These are phyloP conservation scores for Thalassiosira pacifica DNA, from an alignment of 352 stramenopile genomes.

Conservation along the genomic window DNA sequence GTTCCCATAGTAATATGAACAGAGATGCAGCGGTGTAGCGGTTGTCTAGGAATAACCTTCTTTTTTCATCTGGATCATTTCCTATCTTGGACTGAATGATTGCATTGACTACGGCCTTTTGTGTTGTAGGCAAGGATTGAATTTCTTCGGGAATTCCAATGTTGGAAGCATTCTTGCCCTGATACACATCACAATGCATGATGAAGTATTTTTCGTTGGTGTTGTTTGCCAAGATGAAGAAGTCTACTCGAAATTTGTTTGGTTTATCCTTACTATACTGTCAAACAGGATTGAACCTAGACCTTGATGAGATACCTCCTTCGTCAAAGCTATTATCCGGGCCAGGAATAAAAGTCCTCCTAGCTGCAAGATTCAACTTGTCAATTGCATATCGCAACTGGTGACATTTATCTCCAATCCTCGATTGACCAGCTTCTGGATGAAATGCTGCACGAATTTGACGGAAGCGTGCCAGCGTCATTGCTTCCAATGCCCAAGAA, in stretches of 20 bases:
- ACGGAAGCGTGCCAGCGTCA: slow-evolving; percentile 24
- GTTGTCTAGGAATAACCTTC: slow-evolving; percentile 34
- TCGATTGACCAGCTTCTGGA: slow-evolving; percentile 18
- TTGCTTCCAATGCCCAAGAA: slow-evolving; percentile 19
- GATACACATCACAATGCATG: slow-evolving; percentile 39
- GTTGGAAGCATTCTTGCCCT: slow-evolving; percentile 40
- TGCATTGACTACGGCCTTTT: slow-evolving; percentile 48
- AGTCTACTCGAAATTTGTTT: slow-evolving; percentile 47
- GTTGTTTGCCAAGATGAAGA: slow-evolving; percentile 1
- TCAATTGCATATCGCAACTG: slow-evolving; percentile 32
- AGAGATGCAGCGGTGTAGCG: slow-evolving; percentile 18
- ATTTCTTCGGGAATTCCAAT: too few species aligned
- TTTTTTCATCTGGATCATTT: slow-evolving; percentile 11
- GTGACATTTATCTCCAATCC: slow-evolving; percentile 27
- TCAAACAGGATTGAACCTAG: slow-evolving; percentile 22
- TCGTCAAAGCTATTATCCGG: slow-evolving; percentile 41
- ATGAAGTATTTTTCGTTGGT: slow-evolving; percentile 28
- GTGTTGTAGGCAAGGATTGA: too few species aligned
- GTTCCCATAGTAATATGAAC: slow-evolving; percentile 22
- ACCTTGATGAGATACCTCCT: slow-evolving; percentile 34
- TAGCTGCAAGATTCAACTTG: background rate
- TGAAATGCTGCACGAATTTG: slow-evolving; percentile 43
- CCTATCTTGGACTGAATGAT: slow-evolving; percentile 10
- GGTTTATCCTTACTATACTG: slow-evolving; percentile 54
- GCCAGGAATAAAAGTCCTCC: slow-evolving; percentile 27